Evolutionary conservation across 306 rosid species (phyloP), one percentile per base, ranked within the genome.

Genomic region (Begonia masoniana): DNA sequence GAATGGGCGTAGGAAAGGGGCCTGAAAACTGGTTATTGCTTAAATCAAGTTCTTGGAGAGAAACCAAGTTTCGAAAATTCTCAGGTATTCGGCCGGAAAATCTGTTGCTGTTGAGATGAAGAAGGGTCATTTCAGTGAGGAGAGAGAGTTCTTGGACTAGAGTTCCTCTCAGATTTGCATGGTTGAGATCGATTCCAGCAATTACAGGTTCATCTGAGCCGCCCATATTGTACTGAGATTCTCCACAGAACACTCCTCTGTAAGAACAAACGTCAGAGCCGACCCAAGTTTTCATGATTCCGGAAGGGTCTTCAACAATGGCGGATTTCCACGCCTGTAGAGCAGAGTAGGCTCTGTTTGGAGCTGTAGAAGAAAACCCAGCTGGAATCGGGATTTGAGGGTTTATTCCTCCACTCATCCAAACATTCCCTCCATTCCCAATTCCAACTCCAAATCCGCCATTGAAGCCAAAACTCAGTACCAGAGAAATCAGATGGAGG

Each of bases 311-410:
- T 3, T 91, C 96, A 15, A 74, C 67, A 39, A 91, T 83, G 42
- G 92, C 80, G 5, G 96, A 80, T 77, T 91, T 91, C 99, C 99
- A 91, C 11, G 88, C 77, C 64, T 86, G 99, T 0, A 91, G 81
- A 31, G 80, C 96, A 50, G 78, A 41, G 78, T 81, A 86, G 62
- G 96, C 94, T 73, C 56, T 55, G 47, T 69, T 66, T 39, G 35
- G 71, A 19, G 51, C 63, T 58, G 88, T 57, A 47, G 69, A 51
- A 15, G 82, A 62, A 58, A 83, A 63, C 55, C 62, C 83, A 51
- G 78, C 47, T 17, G 84, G 73, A 9, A 41, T 47, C 45, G 80
- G 83, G 55, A 60, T 72, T 31, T 31, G 39, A 7, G 39, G 39
- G 63, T 59, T 72, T 55, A 43, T 56, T 13, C 87, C 87, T 42